Conservation (phyloP, 371 early-diverging fungal species). For the Apophysomyces variabilis region DNA sequence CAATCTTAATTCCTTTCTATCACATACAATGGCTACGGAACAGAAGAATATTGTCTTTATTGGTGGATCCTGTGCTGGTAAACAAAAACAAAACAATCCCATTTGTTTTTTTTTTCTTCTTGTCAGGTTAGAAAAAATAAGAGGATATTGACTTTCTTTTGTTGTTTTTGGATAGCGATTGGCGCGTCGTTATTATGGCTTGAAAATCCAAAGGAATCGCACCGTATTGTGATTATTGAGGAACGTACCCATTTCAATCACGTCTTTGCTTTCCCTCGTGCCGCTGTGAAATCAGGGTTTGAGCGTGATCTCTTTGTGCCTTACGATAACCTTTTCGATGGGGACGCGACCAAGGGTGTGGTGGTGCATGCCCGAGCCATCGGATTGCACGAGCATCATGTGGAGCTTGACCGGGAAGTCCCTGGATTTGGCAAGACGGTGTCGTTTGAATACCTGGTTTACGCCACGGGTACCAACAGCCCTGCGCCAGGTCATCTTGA, state of each 20-base stretch:
- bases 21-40: constrained; percentile 18
- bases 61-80: constrained; percentile 60
- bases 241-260: constrained; percentile 62
- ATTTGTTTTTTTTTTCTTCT: too few species aligned
- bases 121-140: too few species aligned
- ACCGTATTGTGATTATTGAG: constrained; percentile 64
- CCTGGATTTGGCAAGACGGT: constrained; percentile 52
- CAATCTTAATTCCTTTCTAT: not conserved
- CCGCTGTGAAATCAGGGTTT: constrained; percentile 60
- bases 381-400: constrained; percentile 50
- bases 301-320: constrained; percentile 67
- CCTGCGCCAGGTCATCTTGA: constrained; percentile 56
- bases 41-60: constrained; percentile 58
- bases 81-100: not conserved
- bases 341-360: constrained; percentile 51
- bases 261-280: constrained; percentile 70
- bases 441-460: constrained; percentile 62
- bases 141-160: not conserved
- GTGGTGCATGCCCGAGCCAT: constrained; percentile 57
- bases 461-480: constrained; percentile 58
- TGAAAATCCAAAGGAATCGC: constrained; percentile 39
- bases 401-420: constrained; percentile 59
- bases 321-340: constrained; percentile 50
- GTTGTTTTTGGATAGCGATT: constrained; percentile 29
- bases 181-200: constrained; percentile 40